phyloP scores from a whole-genome alignment of 495 filamentous ascomycete genomes.

The Pseudoneurospora amorphoporcata region DNA sequence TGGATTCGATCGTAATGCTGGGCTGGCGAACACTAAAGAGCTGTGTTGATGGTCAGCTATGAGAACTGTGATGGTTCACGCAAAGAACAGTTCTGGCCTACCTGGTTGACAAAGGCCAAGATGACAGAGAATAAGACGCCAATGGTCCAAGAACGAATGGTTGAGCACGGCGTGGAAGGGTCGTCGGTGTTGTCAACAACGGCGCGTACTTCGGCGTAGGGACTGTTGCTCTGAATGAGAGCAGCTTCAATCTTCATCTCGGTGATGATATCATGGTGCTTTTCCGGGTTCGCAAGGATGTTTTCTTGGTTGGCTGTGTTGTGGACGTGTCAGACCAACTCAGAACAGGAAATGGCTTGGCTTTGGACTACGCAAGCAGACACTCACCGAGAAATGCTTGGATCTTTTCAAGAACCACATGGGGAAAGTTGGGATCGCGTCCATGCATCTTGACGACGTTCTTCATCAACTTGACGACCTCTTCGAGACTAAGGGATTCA shows the following conservation, averaged over 20 bases:
- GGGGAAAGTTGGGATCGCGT: slow-evolving; percentile 22
- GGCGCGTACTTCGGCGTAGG: slow-evolving; percentile 40
- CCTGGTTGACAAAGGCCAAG: slow-evolving; percentile 32
- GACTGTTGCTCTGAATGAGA: slow-evolving; percentile 33
- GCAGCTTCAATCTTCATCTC: slow-evolving; percentile 36
- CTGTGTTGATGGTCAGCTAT: not conserved
- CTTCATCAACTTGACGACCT: slow-evolving; percentile 15
- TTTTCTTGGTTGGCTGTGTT: slow-evolving; percentile 23
- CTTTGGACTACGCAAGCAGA: not conserved
- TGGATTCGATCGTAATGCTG: slow-evolving; percentile 22
- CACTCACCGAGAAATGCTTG: slow-evolving; percentile 14
- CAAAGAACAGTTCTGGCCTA: not conserved
- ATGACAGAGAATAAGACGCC: slow-evolving; percentile 26
- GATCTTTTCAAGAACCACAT: slow-evolving; percentile 14
- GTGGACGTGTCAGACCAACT: not conserved
- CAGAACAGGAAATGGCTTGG: not conserved
- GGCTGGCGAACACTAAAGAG: slow-evolving; percentile 33
- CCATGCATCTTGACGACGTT: slow-evolving; percentile 20
- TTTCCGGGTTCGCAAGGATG: slow-evolving; percentile 26
- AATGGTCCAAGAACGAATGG: slow-evolving; percentile 31
- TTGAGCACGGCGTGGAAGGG: slow-evolving; percentile 24
- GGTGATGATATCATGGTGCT: slow-evolving; percentile 23
- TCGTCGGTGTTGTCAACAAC: slow-evolving; percentile 41
- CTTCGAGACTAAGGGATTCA: slow-evolving; percentile 16
- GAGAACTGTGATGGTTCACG: not conserved